These are phyloP conservation scores for Metschnikowia colocasiae DNA, from an alignment of 805 yeast genomes.

Conservation along the genomic window DNA sequence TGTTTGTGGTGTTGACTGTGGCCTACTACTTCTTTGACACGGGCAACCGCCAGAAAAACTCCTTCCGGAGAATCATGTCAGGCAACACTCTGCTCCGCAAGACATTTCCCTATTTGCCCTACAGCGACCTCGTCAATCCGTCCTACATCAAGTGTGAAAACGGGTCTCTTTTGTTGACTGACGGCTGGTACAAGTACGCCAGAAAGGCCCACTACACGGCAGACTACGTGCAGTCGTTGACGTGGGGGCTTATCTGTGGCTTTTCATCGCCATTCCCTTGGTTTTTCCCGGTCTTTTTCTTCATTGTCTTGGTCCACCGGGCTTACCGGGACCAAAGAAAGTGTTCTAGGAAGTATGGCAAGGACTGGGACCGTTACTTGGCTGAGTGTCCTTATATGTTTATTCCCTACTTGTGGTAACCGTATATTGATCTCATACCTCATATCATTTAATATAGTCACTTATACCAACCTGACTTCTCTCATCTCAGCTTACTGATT, in stretches of 20 bases:
- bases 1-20: slow-evolving; percentile 53
- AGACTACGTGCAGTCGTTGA: slow-evolving; percentile 79
- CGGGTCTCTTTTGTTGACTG: slow-evolving; percentile 81
- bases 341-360: slow-evolving; percentile 85
- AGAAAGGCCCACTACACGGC: slow-evolving; percentile 95
- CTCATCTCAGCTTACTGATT: background rate
- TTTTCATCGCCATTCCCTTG: slow-evolving; percentile 86
- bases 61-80: slow-evolving; percentile 77
- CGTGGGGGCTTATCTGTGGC: slow-evolving; percentile 94
- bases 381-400: slow-evolving; percentile 88
- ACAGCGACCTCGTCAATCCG: slow-evolving; percentile 78
- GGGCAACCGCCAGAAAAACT: slow-evolving; percentile 90
- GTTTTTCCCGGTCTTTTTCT: slow-evolving; percentile 92
- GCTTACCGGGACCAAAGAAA: slow-evolving; percentile 83
- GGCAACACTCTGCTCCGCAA: slow-evolving; percentile 78
- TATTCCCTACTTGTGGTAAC: slow-evolving; percentile 69
- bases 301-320: slow-evolving; percentile 82
- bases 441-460: too few species aligned
- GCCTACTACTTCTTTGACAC: slow-evolving; percentile 95
- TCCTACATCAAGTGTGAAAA: slow-evolving; percentile 77
- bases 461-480: too few species aligned
- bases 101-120: slow-evolving; percentile 91
- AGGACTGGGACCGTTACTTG: slow-evolving; percentile 85
- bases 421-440: too few species aligned
- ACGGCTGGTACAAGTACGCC: slow-evolving; percentile 93